A percentile compares a stretch with the other conserved stretches of the same genome.
phyloP scores from a whole-genome alignment of 371 early-diverging fungal genomes.

The Rhizopus arrhizus region DNA sequence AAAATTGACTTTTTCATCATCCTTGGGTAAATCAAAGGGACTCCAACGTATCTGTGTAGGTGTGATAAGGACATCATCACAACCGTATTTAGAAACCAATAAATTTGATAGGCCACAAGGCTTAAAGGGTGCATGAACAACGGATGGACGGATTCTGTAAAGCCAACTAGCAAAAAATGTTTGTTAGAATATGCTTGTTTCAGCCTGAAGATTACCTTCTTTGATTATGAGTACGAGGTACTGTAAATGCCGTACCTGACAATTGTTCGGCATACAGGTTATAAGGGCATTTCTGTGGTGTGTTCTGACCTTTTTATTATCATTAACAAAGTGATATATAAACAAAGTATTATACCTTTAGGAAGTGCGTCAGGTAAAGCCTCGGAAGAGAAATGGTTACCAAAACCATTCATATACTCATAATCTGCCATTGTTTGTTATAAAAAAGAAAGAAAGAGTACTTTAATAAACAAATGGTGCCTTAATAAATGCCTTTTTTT shows the following conservation, averaged over 20 bases:
- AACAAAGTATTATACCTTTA: slow-evolving; percentile 50
- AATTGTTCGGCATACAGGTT: slow-evolving; percentile 94
- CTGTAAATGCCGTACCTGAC: slow-evolving; percentile 95
- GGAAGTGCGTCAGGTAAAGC: slow-evolving; percentile 88
- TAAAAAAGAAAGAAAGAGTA: slow-evolving; percentile 11
- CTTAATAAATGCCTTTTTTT: neutral
- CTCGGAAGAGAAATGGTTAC: slow-evolving; percentile 85
- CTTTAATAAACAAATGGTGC: neutral
- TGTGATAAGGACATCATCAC: slow-evolving; percentile 58
- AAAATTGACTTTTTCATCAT: slow-evolving; percentile 67
- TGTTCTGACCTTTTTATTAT: slow-evolving; percentile 72
- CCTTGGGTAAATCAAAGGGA: slow-evolving; percentile 78
- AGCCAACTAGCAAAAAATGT: slow-evolving; percentile 71
- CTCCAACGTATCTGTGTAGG: slow-evolving; percentile 94
- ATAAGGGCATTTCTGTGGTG: slow-evolving; percentile 90
- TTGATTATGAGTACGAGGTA: slow-evolving; percentile 81
- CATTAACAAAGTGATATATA: neutral
- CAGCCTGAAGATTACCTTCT: slow-evolving; percentile 57
- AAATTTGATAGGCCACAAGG: slow-evolving; percentile 38
- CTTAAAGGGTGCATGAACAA: slow-evolving; percentile 78
- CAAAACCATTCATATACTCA: slow-evolving; percentile 73
- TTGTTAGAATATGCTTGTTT: neutral
- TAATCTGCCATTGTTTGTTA: slow-evolving; percentile 29
- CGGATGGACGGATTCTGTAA: slow-evolving; percentile 95
- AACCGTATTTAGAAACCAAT: slow-evolving; percentile 62